Evolutionary conservation across 1,139 yeast species (phyloP), one percentile per base, ranked within the genome.

Genomic region (Debaryomyces psychrophilus): DNA sequence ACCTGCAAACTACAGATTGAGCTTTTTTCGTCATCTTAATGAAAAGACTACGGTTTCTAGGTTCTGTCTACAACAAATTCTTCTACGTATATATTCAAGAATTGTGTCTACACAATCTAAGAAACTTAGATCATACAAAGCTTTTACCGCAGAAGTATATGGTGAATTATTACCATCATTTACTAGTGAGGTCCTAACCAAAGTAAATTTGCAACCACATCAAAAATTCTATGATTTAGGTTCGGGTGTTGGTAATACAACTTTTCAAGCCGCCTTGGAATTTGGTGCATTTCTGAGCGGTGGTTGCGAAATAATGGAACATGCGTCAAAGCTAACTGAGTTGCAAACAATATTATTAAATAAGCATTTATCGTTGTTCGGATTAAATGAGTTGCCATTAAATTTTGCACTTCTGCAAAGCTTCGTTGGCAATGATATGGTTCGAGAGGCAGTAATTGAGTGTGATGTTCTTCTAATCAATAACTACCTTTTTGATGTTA

Each of bases 211-310:
- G 43, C 64, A 68, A 28, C 75, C 83, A 1, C 65, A 66, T 1
- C 79, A 81, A 44, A 78, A 74, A 20, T 90, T 90, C 59, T 83
- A 90, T 50, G 97, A 88, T 64, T 71, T 92, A 31, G 98, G 97
- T 0, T 89, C 96, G 0, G 97, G 97, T 5, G 97, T 92, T 4
- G 98, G 97, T 0, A 90, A 90, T 60, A 89, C 97, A 45, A 86
- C 88, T 0, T 77, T 90, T 43, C 97, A 90, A 63, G 96, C 97
- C 0, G 90, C 97, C 0, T 67, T 90, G 25, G 96, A 90, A 58
- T 83, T 82, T 62, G 96, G 97, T 1, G 88, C 92, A 49, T 72
- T 73, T 43, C 56, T 62, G 5, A 84, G 95, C 63, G 90, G 89
- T 58, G 98, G 98, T 0, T 88, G 95, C 65, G 98, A 92, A 61